Percentiles rank a stretch among this genome's conserved stretches.
phyloP scores from a whole-genome alignment of 2,329 filamentous ascomycete species.

The Davidsoniella australis region DNA sequence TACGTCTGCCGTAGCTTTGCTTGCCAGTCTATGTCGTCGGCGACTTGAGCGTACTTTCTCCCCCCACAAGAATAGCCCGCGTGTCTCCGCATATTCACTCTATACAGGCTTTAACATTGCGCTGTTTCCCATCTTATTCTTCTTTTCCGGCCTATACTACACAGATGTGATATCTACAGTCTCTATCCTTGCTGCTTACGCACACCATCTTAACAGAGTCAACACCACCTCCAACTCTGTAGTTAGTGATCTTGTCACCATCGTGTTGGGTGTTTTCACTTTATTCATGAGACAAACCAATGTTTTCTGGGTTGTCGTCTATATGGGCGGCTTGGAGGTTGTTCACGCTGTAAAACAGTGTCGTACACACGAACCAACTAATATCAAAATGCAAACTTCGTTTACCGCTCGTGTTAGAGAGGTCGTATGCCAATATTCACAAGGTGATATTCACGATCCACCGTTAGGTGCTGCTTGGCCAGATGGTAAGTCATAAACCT shows the following conservation, averaged over 20 bases:
- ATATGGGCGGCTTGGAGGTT: slow-evolving; percentile 46
- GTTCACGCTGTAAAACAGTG: slow-evolving; percentile 33
- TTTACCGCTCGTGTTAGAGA: slow-evolving; percentile 22
- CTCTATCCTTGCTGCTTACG: slow-evolving; percentile 54
- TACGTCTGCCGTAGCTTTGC: slow-evolving; percentile 25
- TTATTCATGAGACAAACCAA: slow-evolving; percentile 85
- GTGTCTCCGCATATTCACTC: slow-evolving; percentile 26
- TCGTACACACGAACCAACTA: slow-evolving; percentile 14
- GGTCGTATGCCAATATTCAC: slow-evolving; percentile 26
- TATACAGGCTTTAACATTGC: slow-evolving; percentile 63
- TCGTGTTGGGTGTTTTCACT: slow-evolving; percentile 44
- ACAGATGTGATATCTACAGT: slow-evolving; percentile 77
- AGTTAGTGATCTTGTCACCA: slow-evolving; percentile 25
- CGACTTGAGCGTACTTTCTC: slow-evolving; percentile 26
- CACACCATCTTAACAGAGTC: slow-evolving; percentile 33
- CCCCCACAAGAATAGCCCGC: slow-evolving; percentile 2
- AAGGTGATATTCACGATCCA: slow-evolving; percentile 39
- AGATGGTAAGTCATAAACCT: slow-evolving; percentile 19
- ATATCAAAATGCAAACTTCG: slow-evolving; percentile 12
- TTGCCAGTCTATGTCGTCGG: slow-evolving; percentile 35
- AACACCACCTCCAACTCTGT: slow-evolving; percentile 18
- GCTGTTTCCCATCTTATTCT: slow-evolving; percentile 81
- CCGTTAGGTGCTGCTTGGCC: slow-evolving; percentile 29
- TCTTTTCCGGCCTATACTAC: slow-evolving; percentile 91
- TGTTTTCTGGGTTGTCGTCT: slow-evolving; percentile 82